phyloP scores from a whole-genome alignment of 768 basidiomycete genomes.

The Suillus weaverae region DNA sequence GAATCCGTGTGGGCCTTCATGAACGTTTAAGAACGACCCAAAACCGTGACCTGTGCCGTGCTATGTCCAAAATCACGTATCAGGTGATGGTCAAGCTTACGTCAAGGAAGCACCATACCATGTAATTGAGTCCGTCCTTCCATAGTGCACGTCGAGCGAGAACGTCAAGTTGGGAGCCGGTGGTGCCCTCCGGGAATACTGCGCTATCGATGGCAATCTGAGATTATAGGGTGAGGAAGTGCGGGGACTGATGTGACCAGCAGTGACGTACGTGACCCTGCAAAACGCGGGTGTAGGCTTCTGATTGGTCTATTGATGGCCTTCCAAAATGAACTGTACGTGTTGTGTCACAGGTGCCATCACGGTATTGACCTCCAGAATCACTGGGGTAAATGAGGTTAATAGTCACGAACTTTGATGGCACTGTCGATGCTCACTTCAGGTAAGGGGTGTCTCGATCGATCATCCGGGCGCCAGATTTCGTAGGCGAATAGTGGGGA shows the following conservation, averaged over 20 bases:
- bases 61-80: constrained; percentile 37
- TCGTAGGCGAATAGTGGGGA: constrained; percentile 87
- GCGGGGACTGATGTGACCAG: constrained; percentile 19
- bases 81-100: constrained; percentile 2
- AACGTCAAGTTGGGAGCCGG: constrained; percentile 81
- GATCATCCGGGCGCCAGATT: constrained; percentile 68
- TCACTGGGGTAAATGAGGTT: constrained; percentile 53
- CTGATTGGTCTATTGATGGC: constrained; percentile 81
- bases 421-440: constrained; percentile 54
- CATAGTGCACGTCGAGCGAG: constrained; percentile 87
- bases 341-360: constrained; percentile 88
- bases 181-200: constrained; percentile 88
- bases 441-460: constrained; percentile 82
- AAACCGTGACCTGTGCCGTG: constrained; percentile 94
- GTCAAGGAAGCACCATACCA: constrained; percentile 43
- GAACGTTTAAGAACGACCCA: constrained; percentile 82
- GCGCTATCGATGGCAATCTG: constrained; percentile 90
- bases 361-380: constrained; percentile 86
- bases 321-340: constrained; percentile 85
- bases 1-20: constrained; percentile 85
- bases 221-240: constrained; percentile 20
- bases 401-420: constrained; percentile 17
- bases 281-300: constrained; percentile 91
- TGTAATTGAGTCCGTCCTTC: constrained; percentile 82
- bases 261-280: constrained; percentile 84